These are phyloP conservation scores for Carex myosuroides DNA, from an alignment of 176 grass and related monocot species.

Conservation along the genomic window DNA sequence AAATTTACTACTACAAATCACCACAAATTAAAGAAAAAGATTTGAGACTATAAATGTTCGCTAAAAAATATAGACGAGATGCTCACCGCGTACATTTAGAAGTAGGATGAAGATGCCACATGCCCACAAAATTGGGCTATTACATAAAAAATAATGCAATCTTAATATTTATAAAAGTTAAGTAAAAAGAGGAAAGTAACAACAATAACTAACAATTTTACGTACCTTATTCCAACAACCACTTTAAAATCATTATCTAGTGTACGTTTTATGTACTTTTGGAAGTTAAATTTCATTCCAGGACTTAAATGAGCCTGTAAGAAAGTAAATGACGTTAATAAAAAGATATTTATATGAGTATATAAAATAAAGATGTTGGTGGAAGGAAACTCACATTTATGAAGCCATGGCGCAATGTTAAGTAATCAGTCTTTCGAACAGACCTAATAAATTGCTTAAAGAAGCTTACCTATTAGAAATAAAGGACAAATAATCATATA, in stretches of 20 bases:
- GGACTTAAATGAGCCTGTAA: constrained; percentile 59
- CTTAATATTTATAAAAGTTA: not conserved
- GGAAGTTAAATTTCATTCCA: constrained; percentile 66
- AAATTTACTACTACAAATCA: constrained; percentile 6
- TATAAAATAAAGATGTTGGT: not conserved
- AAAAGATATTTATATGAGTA: not conserved
- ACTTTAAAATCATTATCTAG: constrained; percentile 90
- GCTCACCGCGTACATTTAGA: constrained; percentile 75
- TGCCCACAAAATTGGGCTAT: constrained; percentile 77
- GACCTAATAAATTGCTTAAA: constrained; percentile 88
- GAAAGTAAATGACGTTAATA: not conserved
- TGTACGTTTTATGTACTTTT: constrained; percentile 82
- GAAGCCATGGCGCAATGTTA: constrained; percentile 78
- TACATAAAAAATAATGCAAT: constrained; percentile 20
- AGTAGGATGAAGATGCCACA: constrained; percentile 70
- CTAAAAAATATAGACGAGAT: not conserved
- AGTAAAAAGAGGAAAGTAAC: not conserved
- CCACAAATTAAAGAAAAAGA: not conserved
- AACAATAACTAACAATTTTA: not conserved
- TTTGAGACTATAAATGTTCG: not conserved
- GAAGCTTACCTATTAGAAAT: constrained; percentile 53
- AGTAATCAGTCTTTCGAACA: constrained; percentile 77
- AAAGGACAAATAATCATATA: not conserved
- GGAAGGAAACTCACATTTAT: constrained; percentile 44
- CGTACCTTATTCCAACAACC: constrained; percentile 78